Base-by-base conservation (phyloP, 805 yeast species). In the Grigorovia transvaalensis region DNA sequence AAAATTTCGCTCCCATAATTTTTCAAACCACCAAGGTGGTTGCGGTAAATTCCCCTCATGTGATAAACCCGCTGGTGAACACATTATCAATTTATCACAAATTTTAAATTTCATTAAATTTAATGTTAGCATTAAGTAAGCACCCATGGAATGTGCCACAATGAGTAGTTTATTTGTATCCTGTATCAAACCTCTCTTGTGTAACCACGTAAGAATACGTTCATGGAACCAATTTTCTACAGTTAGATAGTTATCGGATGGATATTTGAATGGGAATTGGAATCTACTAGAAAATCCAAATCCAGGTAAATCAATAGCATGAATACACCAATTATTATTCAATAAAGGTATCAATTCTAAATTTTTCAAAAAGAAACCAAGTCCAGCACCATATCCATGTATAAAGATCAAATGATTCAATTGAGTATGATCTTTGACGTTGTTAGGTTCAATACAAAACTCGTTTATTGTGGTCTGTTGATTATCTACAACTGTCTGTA, bases 331-430 rank as follows among this genome's bases (percentile, higher is more conserved):
- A 44, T 75, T 70, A 30, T 76, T 70, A 23, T 67, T 58, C 15
- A 60, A 29, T 35, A 66, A 58, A 1, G 76, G 65, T 30, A 83
- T 65, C 2, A 70, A 71, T 54, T 84, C 85, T 53, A 86, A 76
- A 66, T 89, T 91, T 59, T 82, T 83, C 50, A 84, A 70, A 60
- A 84, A 93, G 57, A 89, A 82, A 0, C 96, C 98, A 29, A 89
- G 70, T 0, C 96, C 93, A 0, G 98, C 97, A 2, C 96, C 98
- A 63, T 91, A 91, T 0, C 99, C 99, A 67, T 91, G 99, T 12
- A 91, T 73, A 49, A 91, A 71, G 0, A 93, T 88, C 15, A 38
- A 38, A 15, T 38, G 42, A 38, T 38, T 38, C 15, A 38, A 38
- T 15, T n/a, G 17, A 7, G 6, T 7, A 3, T 38, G n/a, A n/a